Evolutionary conservation across 176 grass and related monocot genomes (phyloP).

Genomic region (Aegilops umbellulata): DNA sequence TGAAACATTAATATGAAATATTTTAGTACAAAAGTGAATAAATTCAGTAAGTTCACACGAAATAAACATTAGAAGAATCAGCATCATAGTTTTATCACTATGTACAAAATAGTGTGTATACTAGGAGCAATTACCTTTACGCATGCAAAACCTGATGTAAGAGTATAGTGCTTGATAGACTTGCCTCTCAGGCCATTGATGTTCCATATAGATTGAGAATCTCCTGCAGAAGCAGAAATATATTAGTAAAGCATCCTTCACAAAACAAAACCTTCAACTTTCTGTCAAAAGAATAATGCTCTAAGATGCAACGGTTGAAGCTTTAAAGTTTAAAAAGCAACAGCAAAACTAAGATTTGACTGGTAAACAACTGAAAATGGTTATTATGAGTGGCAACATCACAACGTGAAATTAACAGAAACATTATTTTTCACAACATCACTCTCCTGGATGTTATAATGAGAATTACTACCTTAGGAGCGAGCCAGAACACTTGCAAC

Average conservation of each 20-base stretch:
- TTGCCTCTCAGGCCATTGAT: constrained; percentile 85
- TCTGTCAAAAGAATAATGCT: not conserved
- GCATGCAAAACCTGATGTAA: constrained; percentile 77
- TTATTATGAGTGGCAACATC: not conserved
- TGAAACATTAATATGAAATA: not conserved
- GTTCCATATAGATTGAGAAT: constrained; percentile 84
- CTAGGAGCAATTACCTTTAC: constrained; percentile 65
- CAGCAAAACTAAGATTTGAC: constrained; percentile 13
- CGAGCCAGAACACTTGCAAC: not conserved
- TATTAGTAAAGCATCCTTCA: constrained; percentile 23
- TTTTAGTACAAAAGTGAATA: not conserved
- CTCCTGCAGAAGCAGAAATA: constrained; percentile 59
- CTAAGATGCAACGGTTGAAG: not conserved
- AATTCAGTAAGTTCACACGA: not conserved
- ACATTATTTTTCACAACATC: not conserved
- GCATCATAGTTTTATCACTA: not conserved
- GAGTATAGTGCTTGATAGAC: constrained; percentile 57
- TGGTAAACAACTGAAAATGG: constrained; percentile 9
- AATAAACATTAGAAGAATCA: not conserved
- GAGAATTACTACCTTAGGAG: not conserved
- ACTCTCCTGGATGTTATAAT: not conserved
- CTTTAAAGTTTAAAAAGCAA: not conserved
- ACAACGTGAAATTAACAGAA: not conserved
- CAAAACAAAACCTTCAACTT: not conserved
- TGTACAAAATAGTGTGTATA: not conserved